These are phyloP conservation scores for Schizochytrium sp. DNA, from an alignment of 108 stramenopile genomes.

Conservation along the genomic window DNA sequence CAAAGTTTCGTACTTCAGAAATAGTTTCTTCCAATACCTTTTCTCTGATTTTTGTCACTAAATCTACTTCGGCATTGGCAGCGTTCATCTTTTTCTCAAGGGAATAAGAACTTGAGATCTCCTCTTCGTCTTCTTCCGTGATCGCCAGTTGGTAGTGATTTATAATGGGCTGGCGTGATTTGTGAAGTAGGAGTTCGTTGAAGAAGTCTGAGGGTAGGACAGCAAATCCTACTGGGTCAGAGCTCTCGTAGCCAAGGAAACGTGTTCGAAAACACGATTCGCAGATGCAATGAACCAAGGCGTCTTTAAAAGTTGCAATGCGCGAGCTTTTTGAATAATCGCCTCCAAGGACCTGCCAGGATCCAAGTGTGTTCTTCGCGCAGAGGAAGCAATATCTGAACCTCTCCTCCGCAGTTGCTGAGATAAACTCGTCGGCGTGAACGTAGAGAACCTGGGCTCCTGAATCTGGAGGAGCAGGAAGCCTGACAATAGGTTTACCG, in stretches of 20 bases:
- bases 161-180: background rate
- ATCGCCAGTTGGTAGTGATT: background rate
- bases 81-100: background rate
- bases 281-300: constrained; percentile 22
- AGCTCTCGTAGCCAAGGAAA: background rate
- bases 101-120: background rate
- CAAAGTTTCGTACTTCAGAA: constrained; percentile 10
- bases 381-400: constrained; percentile 1
- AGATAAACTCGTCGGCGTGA: constrained; percentile 26
- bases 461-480: background rate
- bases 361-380: constrained; percentile 2
- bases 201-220: background rate
- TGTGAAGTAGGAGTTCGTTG: background rate
- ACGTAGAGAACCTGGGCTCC: constrained; percentile 17
- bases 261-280: constrained; percentile 17
- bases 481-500: constrained; percentile 1
- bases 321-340: constrained; percentile 13
- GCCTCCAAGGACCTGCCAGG: constrained; percentile 36
- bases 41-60: background rate
- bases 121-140: background rate
- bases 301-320: background rate
- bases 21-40: constrained; percentile 8
- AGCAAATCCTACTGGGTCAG: constrained; percentile 20
- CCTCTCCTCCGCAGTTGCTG: constrained; percentile 25
- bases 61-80: background rate